Conservation (phyloP, 2,329 filamentous ascomycete genomes). For the Aureobasidium leucospermi region DNA sequence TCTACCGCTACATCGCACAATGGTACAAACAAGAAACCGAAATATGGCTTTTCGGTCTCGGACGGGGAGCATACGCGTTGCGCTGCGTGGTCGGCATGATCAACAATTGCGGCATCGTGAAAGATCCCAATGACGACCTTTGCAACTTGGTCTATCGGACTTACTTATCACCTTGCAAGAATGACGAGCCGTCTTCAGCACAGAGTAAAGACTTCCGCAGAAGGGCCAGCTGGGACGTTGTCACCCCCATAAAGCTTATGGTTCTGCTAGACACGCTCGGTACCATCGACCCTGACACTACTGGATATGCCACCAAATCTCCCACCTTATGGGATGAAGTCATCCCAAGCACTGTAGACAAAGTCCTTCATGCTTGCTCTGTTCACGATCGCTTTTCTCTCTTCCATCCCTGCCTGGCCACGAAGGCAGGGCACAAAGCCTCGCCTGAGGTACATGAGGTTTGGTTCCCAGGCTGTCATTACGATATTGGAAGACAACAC, state of each 20-base stretch:
- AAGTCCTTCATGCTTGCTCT: conserved; percentile 27
- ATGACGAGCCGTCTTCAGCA: conserved; percentile 24
- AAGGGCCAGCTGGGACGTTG: conserved; percentile 24
- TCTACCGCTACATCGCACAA: conserved; percentile 30
- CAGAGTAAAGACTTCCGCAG: conserved; percentile 20
- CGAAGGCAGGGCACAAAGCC: conserved; percentile 13
- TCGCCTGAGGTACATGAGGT: conserved; percentile 21
- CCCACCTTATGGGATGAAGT: conserved; percentile 29
- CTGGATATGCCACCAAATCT: conserved; percentile 26
- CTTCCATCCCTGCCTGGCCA: conserved; percentile 26
- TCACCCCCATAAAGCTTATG: conserved; percentile 26
- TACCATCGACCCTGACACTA: conserved; percentile 18
- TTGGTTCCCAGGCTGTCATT: conserved; percentile 33
- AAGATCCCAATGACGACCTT: conserved; percentile 12
- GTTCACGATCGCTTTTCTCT: conserved; percentile 29
- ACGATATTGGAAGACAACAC: conserved; percentile 29
- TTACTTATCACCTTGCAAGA: conserved; percentile 23
- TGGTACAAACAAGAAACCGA: conserved; percentile 25
- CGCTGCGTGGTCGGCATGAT: conserved; percentile 34
- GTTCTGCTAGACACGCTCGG: conserved; percentile 29
- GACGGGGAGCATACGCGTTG: conserved; percentile 34
- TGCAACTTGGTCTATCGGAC: conserved; percentile 28
- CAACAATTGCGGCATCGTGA: conserved; percentile 25
- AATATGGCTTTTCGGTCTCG: conserved; percentile 35
- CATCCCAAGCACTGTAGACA: conserved; percentile 25